Evolutionary conservation across 2,329 filamentous ascomycete genomes (phyloP).

Genomic region (Diplodia intermedia): DNA sequence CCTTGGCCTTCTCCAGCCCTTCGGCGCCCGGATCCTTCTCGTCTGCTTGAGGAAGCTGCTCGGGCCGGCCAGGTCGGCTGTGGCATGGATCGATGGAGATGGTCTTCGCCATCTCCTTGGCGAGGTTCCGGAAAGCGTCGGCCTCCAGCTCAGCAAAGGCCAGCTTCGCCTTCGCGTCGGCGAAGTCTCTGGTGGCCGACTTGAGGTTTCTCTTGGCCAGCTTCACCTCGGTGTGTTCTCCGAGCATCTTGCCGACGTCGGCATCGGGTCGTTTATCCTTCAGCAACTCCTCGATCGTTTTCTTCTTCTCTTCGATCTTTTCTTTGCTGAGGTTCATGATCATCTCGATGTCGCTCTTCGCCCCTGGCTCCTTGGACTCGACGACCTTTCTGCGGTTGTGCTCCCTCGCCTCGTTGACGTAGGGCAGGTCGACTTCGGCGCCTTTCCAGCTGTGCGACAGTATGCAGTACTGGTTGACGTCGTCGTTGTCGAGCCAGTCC

Average conservation of each 20-base stretch:
- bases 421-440: not conserved
- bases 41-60: conserved; percentile 32
- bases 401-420: not conserved
- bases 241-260: not conserved
- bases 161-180: not conserved
- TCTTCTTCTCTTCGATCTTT: not conserved
- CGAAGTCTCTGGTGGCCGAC: not conserved
- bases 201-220: not conserved
- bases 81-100: not conserved
- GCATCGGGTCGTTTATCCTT: not conserved
- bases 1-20: not conserved
- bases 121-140: not conserved
- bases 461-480: conserved; percentile 6
- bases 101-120: not conserved
- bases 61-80: too few relatives aligned
- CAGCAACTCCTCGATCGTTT: not conserved
- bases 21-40: conserved; percentile 31
- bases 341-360: conserved; percentile 14
- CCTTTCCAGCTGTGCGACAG: conserved; percentile 14
- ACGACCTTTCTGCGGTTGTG: not conserved
- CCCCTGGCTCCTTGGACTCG: not conserved
- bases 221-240: not conserved
- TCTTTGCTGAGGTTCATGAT: not conserved
- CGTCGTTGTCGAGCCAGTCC: not conserved
- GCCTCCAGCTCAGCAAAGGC: not conserved